These are phyloP conservation scores for Sugiyamaella castrensis DNA, from an alignment of 1,139 yeast genomes.

Conservation along the genomic window DNA sequence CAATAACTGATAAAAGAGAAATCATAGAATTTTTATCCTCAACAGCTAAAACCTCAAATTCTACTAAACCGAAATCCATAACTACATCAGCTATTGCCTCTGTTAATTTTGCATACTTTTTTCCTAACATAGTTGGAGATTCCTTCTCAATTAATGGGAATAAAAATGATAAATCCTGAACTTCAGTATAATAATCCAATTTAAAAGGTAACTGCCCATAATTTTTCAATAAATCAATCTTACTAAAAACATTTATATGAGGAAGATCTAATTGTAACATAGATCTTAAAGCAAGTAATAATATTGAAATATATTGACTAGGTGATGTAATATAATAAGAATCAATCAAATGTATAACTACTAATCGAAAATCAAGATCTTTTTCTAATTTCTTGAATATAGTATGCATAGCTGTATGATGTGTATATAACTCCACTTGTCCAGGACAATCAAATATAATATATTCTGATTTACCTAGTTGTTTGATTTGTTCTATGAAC, in stretches of 20 bases:
- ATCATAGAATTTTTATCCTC: constrained; percentile 95
- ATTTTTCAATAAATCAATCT: constrained; percentile 73
- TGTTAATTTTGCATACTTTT: constrained; percentile 65
- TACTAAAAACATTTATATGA: constrained; percentile 86
- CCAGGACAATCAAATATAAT: constrained; percentile 96
- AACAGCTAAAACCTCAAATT: constrained; percentile 83
- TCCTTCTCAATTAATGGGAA: constrained; percentile 71
- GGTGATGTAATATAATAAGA: constrained; percentile 83
- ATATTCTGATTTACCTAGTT: constrained; percentile 62
- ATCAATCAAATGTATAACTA: constrained; percentile 85
- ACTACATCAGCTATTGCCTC: constrained; percentile 79
- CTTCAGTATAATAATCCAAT: constrained; percentile 87
- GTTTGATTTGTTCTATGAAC: constrained; percentile 57
- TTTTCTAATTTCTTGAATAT: constrained; percentile 72
- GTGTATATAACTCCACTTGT: constrained; percentile 93
- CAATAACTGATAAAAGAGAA: constrained; percentile 67
- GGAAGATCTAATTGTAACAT: constrained; percentile 94
- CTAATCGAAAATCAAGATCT: constrained; percentile 63
- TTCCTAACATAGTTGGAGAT: constrained; percentile 56
- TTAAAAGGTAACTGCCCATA: constrained; percentile 64
- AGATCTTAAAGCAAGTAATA: constrained; percentile 77
- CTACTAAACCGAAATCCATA: constrained; percentile 81
- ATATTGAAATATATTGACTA: constrained; percentile 82
- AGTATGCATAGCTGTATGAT: constrained; percentile 72
- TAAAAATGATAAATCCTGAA: constrained; percentile 71